A percentile compares a stretch with the other conserved stretches of the same genome.
phyloP scores from a whole-genome alignment of 441 rosid genomes.

The Brassica hybrid region DNA sequence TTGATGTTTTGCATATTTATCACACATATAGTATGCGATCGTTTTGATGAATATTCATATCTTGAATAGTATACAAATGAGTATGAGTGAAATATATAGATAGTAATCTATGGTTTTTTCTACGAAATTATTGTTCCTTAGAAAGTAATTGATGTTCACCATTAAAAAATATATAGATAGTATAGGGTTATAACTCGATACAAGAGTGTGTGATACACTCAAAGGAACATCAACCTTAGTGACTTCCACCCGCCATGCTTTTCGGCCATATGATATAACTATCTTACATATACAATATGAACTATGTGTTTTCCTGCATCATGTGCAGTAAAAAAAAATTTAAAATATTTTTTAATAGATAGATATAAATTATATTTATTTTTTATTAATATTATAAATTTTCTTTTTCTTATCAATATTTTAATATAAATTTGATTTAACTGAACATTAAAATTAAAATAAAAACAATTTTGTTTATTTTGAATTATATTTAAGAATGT shows the following conservation, averaged over 20 bases:
- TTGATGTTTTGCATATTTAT: background rate
- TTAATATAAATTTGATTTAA: too few species aligned
- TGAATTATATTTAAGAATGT: too few species aligned
- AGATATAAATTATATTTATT: too few species aligned
- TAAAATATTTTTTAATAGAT: too few species aligned
- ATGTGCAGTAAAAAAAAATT: too few species aligned
- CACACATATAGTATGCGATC: background rate
- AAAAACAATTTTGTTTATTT: too few species aligned
- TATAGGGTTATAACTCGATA: constrained; percentile 36
- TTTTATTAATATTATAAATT: too few species aligned
- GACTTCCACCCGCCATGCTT: constrained; percentile 76
- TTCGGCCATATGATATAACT: constrained; percentile 50
- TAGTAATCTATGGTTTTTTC: constrained; percentile 31
- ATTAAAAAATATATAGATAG: constrained; percentile 16
- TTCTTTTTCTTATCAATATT: too few species aligned
- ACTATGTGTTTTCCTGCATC: too few species aligned
- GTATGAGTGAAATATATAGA: too few species aligned
- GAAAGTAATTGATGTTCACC: constrained; percentile 3
- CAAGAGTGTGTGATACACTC: constrained; percentile 71
- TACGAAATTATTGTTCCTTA: constrained; percentile 37
- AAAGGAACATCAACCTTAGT: constrained; percentile 63
- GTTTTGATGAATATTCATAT: constrained; percentile 18
- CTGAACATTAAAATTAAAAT: too few species aligned
- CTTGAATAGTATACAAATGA: constrained; percentile 15
- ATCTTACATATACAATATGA: too few species aligned